These are phyloP conservation scores for Tremella fuciformis DNA, from an alignment of 768 basidiomycete species.

Conservation along the genomic window DNA sequence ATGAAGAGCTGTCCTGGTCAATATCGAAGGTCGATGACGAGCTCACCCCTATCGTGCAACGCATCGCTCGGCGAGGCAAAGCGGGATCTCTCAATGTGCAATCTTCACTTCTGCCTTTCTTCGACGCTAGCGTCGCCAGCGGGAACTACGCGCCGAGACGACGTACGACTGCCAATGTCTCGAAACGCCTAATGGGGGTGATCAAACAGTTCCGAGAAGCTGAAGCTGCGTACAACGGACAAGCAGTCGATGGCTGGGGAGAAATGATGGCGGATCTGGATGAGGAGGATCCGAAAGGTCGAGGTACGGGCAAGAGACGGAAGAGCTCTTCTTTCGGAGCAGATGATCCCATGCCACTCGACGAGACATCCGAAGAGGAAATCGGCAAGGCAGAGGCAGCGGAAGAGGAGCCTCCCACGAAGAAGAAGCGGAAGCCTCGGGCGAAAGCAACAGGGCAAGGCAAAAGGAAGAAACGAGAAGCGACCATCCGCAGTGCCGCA, in stretches of 20 bases:
- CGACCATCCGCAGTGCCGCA: background rate
- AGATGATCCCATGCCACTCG: too few relatives aligned
- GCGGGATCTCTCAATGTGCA: conserved; percentile 70
- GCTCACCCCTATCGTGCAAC: conserved; percentile 85
- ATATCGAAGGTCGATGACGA: conserved; percentile 82
- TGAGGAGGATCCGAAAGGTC: conserved; percentile 43
- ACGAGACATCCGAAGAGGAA: too few relatives aligned
- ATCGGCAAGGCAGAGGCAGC: background rate
- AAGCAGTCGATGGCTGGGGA: conserved; percentile 35
- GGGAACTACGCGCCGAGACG: conserved; percentile 73
- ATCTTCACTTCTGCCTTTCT: conserved; percentile 69
- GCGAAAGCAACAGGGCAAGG: background rate
- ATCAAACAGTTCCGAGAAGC: conserved; percentile 51
- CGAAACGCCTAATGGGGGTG: conserved; percentile 70
- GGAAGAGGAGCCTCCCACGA: background rate
- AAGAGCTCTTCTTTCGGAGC: conserved; percentile 5
- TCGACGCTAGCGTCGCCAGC: conserved; percentile 66
- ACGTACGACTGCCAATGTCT: conserved; percentile 70
- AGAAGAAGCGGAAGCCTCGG: background rate
- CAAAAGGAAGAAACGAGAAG: background rate
- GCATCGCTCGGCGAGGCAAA: conserved; percentile 76
- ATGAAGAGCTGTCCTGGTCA: conserved; percentile 76
- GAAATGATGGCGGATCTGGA: conserved; percentile 49
- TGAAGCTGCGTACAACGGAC: conserved; percentile 31
- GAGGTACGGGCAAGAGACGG: conserved; percentile 35